Conservation (phyloP, 257 asterid genomes). For the Capsicum rhomboideum region DNA sequence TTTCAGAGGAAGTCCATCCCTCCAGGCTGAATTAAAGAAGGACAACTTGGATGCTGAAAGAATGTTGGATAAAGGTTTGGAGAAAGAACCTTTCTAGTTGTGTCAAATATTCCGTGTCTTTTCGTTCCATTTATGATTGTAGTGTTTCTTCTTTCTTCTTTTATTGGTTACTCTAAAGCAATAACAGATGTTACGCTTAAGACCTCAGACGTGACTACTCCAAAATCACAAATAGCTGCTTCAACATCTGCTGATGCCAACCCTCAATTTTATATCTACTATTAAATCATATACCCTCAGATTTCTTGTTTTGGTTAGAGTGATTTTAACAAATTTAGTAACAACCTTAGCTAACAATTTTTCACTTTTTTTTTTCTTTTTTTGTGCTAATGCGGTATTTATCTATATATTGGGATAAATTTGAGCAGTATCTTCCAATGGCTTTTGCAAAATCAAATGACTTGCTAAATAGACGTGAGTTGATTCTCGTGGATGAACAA, state of each 20-base stretch:
- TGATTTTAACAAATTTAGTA: neutral
- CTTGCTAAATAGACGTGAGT: neutral
- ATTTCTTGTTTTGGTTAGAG: neutral
- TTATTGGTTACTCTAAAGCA: no score
- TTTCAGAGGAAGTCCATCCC: no score
- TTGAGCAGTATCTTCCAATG: no score
- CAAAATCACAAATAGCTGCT: neutral
- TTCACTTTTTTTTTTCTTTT: neutral
- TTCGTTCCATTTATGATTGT: no score
- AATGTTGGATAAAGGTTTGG: no score
- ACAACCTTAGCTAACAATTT: neutral
- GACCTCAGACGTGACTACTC: neutral
- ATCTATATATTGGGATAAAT: neutral
- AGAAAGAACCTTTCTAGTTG: no score
- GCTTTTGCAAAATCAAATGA: conserved; percentile 5
- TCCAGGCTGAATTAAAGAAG: no score
- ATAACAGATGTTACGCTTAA: neutral
- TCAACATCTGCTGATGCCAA: neutral
- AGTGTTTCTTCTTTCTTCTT: no score
- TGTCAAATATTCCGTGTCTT: no score
- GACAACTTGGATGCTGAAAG: no score
- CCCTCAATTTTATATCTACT: neutral
- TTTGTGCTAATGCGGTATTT: no score
- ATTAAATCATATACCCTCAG: neutral
- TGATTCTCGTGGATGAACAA: neutral